Base-by-base conservation (phyloP, 2,329 filamentous ascomycete genomes). In the Uncinocarpus reesii region DNA sequence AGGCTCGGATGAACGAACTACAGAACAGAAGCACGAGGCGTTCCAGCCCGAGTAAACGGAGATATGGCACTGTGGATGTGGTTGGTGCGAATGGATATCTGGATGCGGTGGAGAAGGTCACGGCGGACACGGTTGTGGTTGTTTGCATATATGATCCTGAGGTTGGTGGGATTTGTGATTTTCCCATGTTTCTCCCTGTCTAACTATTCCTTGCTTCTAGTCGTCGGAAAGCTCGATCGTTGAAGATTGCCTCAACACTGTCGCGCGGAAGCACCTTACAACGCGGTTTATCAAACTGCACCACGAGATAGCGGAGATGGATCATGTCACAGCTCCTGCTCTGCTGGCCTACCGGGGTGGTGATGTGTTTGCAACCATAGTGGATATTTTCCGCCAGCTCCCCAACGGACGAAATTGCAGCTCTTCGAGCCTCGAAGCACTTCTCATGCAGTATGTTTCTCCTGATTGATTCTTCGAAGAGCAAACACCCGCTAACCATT, bases 101-200 rank as follows among this genome's bases (percentile, higher is more conserved):
- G n/a, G 89, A 96, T 65, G 89, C 90, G 48, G 87, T 96, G 57
- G 92, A 98, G 70, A 92, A 87, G 68, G 86, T 90, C 3, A 75
- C 80, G 32, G 69, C 81, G 41, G 85, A 90, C 40, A 90, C 86
- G 0, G 77, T 84, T 2, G 89, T 96, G 1, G 84, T 95, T 2
- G 92, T 98, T 23, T 93, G 90, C 68, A 88, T 98, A 55, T 92
- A 88, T 65, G 88, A 95, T 61, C 78, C 85, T 52, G 77, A 84
- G 32, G 53, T 55, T 51, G 18, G 24, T 32, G 5, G 13, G 23
- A 48, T 23, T n/a, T 15, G n/a, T n/a, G n/a, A 21, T 37, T 34
- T 13, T 32, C 26, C 4, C 11, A 4, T 32, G 7, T 7, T 23
- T 34, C 18, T 21, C n/a, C 18, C 10, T 10, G 35, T 11, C 7